A percentile compares a stretch with the other conserved stretches of the same genome.
Conservation (phyloP, 1,284 basidiomycete species). For the Moesziomyces antarcticus region DNA sequence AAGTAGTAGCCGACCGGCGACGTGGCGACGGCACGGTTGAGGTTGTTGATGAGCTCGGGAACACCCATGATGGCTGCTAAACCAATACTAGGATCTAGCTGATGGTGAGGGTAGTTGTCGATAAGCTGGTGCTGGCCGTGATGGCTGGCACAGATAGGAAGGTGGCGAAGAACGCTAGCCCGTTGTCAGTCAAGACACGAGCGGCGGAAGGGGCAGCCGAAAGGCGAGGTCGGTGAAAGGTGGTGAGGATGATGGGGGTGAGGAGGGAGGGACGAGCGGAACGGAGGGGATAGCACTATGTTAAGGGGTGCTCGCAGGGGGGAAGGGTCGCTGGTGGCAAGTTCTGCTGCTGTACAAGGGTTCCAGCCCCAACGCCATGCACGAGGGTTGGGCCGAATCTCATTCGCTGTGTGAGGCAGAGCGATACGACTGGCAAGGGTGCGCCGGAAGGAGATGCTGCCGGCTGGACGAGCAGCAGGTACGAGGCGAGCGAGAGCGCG, state of each 20-base stretch:
- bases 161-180: neutral
- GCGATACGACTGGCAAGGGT: neutral
- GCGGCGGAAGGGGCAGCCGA: neutral
- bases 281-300: neutral
- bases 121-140: neutral
- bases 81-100: neutral
- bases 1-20: constrained; percentile 83
- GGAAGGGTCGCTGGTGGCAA: neutral
- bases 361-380: neutral
- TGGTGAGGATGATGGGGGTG: constrained; percentile 4
- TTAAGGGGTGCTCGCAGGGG: constrained; percentile 1
- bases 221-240: neutral
- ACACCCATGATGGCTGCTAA: constrained; percentile 20
- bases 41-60: constrained; percentile 30
- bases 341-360: neutral
- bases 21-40: constrained; percentile 73
- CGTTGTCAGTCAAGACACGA: constrained; percentile 42
- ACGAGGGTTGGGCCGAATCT: neutral
- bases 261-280: constrained; percentile 1
- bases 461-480: neutral
- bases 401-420: neutral
- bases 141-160: neutral
- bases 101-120: neutral
- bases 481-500: too few species aligned
- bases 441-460: neutral